Conservation (phyloP, 345 rosid genomes). For the thale cress (Arabidopsis thaliana) region TAIR10.1 NC_003070.9:23074001-23074500, state of each 20-base stretch:
- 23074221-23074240: conserved; percentile 27
- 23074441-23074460: not conserved
- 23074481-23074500: conserved; percentile 11
- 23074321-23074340: not conserved
- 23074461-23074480: not conserved
- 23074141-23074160: conserved; percentile 2
- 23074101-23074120: conserved; percentile 4
- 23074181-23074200: conserved; percentile 41
- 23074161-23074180: conserved; percentile 32
- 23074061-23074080: conserved; percentile 21
- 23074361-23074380: conserved; percentile 5
- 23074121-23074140: conserved; percentile 3
- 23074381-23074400: conserved; percentile 20
- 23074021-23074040: no score
- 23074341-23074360: no score
- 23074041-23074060: not conserved
- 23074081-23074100: conserved; percentile 26
- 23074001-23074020: not conserved
- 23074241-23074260: conserved; percentile 17
- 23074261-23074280: not conserved
- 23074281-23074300: conserved; percentile 27
- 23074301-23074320: conserved; percentile 26
- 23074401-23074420: not conserved
- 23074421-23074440: not conserved
- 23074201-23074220: conserved; percentile 26